A percentile compares a stretch with the other conserved stretches of the same genome.
Evolutionary conservation across 345 rosid genomes (phyloP).

Genomic region (Melastoma malabathricum): DNA sequence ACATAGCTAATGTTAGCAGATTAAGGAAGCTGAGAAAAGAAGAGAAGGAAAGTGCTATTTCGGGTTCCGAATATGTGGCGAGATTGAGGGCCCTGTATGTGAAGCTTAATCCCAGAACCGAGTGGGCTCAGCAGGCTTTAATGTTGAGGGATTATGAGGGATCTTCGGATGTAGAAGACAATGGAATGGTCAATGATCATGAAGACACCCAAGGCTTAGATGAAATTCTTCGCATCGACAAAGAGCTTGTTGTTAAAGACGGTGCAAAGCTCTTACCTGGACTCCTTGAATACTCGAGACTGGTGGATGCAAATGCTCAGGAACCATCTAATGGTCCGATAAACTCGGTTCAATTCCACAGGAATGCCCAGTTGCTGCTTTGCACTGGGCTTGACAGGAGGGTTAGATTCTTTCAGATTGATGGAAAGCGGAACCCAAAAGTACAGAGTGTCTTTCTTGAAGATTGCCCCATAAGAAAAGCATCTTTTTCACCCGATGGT

Average conservation of each 20-base stretch:
- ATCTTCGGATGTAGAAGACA: constrained; percentile 40
- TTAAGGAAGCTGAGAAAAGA: constrained; percentile 83
- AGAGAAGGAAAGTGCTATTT: constrained; percentile 54
- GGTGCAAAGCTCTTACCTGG: constrained; percentile 50
- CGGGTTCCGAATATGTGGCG: constrained; percentile 58
- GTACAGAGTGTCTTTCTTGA: constrained; percentile 79
- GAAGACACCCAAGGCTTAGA: constrained; percentile 19
- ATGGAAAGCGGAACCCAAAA: constrained; percentile 83
- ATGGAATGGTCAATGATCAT: constrained; percentile 15
- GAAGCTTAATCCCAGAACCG: constrained; percentile 77
- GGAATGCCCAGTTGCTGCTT: constrained; percentile 74
- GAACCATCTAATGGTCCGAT: constrained; percentile 64
- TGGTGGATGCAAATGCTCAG: constrained; percentile 72
- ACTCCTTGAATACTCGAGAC: constrained; percentile 63
- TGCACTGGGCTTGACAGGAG: constrained; percentile 64
- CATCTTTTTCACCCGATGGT: constrained; percentile 75
- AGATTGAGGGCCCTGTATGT: constrained; percentile 80
- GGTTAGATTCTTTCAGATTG: constrained; percentile 76
- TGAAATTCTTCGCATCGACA: constrained; percentile 55
- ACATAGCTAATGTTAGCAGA: constrained; percentile 56
- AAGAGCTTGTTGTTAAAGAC: constrained; percentile 67
- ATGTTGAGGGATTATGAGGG: constrained; percentile 16
- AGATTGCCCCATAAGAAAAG: constrained; percentile 71
- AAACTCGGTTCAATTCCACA: constrained; percentile 79
- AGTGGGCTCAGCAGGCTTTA: constrained; percentile 61